Conservation (phyloP, 371 early-diverging fungal genomes). For the Homolaphlyctis polyrhiza region DNA sequence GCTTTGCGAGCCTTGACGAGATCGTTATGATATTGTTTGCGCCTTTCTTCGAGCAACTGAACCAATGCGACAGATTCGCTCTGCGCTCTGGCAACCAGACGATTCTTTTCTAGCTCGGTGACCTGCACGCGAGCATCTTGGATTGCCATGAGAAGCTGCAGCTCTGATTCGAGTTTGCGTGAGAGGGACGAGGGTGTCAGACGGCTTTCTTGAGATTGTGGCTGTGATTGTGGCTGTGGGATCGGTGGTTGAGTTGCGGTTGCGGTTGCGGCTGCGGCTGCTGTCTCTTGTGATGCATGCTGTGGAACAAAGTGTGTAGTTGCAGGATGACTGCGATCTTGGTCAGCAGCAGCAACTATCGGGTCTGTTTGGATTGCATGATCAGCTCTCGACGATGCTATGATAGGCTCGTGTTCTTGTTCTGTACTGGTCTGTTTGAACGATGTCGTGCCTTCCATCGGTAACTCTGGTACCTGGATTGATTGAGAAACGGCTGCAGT, state of each 20-base stretch:
- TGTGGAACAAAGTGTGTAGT: background rate
- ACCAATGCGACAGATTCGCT: background rate
- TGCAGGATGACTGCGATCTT: no score
- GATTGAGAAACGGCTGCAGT: no score
- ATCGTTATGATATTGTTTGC: background rate
- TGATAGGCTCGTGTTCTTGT: no score
- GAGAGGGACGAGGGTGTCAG: conserved; percentile 2
- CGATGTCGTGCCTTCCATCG: no score
- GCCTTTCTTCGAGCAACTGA: background rate
- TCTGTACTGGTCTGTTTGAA: no score
- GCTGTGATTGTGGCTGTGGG: background rate
- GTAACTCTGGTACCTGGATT: no score
- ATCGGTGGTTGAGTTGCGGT: background rate
- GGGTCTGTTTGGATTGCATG: no score
- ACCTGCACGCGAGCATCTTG: background rate
- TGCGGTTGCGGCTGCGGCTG: background rate
- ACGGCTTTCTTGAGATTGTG: background rate
- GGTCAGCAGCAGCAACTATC: no score
- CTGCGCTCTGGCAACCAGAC: background rate
- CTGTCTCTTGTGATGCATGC: background rate
- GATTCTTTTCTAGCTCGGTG: conserved; percentile 1
- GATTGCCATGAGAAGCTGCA: background rate
- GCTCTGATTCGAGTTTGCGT: background rate
- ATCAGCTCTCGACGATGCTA: no score
- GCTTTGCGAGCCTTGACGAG: no score